Conservation (phyloP, 441 rosid species). For the Pelargonium fulgidum region DNA sequence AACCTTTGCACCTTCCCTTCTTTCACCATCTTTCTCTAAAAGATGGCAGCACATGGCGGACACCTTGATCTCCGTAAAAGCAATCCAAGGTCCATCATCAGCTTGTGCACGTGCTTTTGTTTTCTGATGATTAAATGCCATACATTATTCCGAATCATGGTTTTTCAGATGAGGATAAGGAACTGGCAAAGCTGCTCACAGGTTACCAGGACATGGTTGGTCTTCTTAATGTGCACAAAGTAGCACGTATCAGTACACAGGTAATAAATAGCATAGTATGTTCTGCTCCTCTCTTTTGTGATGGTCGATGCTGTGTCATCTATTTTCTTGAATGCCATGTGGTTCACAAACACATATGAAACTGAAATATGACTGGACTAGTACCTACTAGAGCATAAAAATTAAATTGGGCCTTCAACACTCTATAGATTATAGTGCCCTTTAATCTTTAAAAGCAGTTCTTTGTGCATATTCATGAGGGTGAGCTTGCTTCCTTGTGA, state of each 20-base stretch:
- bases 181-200: constrained; percentile 67
- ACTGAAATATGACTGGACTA: too few relatives aligned
- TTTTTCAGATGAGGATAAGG: constrained; percentile 76
- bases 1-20: constrained; percentile 67
- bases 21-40: constrained; percentile 56
- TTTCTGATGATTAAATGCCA: background rate
- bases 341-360: too few relatives aligned
- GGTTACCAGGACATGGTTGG: constrained; percentile 95
- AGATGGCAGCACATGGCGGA: constrained; percentile 92
- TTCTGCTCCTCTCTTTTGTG: background rate
- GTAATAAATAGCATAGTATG: constrained; percentile 24
- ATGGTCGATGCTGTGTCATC: too few relatives aligned
- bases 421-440: too few relatives aligned
- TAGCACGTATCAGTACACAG: constrained; percentile 76
- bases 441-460: too few relatives aligned
- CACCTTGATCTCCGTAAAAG: constrained; percentile 74
- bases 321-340: too few relatives aligned
- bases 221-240: constrained; percentile 72
- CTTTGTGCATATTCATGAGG: too few relatives aligned
- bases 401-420: too few relatives aligned
- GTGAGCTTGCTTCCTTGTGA: too few relatives aligned
- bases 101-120: constrained; percentile 6
- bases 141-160: background rate
- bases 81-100: constrained; percentile 59
- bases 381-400: too few relatives aligned